Evolutionary conservation across 768 basidiomycete genomes (phyloP), one percentile per base, ranked within the genome.

Genomic region (Boletus sensibilis): DNA sequence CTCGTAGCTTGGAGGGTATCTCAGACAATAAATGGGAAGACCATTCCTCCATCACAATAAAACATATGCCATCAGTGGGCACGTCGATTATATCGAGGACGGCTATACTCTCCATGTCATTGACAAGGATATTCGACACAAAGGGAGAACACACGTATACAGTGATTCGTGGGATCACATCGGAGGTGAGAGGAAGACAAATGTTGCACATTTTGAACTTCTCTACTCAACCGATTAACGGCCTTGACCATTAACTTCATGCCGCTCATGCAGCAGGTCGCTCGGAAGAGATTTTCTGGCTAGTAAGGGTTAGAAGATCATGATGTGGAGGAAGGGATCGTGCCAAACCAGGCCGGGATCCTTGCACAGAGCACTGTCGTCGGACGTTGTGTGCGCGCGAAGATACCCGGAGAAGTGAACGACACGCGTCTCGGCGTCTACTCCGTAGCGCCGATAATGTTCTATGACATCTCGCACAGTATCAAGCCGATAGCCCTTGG

Each of bases 21-120:
- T 75, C 73, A 14, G 78, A 72, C 23, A 86, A 75, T 21, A 89
- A 72, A 52, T 85, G 79, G 12, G 87, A 76, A 14, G 84, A 85
- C 89, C 89, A 91, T 70, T 88, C 81, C 65, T 90, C 89, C 87
- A 89, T 90, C 25, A 90, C 83, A 53, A 91, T 83, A 63, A 91
- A 85, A 14, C 76, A 83, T 37, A 87, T 65, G 47, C 74, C 68
- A 55, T 87, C 85, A 11, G 74, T 64, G 3, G 73, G 67, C 21
- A 82, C 73, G 59, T 82, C 79, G 48, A 91, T 79, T 20, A 88
- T 68, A 63, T 85, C 86, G 31, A 88, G 68, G 20, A 91, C 76
- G 38, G 89, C 89, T 91, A 64, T 16, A 45, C 33, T 21, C 21
- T 57, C 52, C 10, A 49, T 48, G 68, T 60, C 40, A 56, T 23